These are phyloP conservation scores for Hansenula lynferdii DNA, from an alignment of 1,139 yeast genomes.

Conservation along the genomic window DNA sequence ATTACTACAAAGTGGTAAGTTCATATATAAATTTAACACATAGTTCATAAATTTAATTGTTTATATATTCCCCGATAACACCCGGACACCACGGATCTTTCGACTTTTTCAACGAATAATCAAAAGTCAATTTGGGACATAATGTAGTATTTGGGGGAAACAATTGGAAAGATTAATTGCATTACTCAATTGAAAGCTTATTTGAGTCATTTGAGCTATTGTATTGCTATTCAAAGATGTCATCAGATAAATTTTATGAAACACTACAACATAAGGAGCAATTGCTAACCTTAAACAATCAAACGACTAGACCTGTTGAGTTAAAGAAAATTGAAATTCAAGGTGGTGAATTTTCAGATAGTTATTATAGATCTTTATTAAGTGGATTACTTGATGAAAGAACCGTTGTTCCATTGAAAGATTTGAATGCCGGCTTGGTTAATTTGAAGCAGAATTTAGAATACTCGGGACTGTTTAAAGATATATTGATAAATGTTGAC, in stretches of 20 bases:
- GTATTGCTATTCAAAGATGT: not conserved
- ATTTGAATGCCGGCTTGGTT: conserved; percentile 11
- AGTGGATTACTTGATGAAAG: conserved; percentile 12
- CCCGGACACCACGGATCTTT: not conserved
- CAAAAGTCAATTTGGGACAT: no score
- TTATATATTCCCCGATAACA: no score
- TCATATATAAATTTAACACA: no score
- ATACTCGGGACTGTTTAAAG: conserved; percentile 20
- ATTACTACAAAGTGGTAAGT: no score
- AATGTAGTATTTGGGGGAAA: no score
- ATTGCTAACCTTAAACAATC: conserved; percentile 7
- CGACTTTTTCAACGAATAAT: conserved; percentile 1
- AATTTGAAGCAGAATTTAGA: conserved; percentile 11
- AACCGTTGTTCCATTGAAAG: conserved; percentile 9
- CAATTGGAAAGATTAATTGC: not conserved
- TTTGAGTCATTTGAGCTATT: no score
- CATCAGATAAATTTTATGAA: not conserved
- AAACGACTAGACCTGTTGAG: conserved; percentile 17
- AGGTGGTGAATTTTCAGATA: conserved; percentile 20
- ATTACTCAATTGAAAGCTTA: no score
- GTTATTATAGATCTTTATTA: conserved; percentile 17
- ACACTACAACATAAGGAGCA: not conserved
- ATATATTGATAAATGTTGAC: conserved; percentile 16
- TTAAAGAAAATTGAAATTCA: conserved; percentile 14
- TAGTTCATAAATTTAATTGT: no score